Evolutionary conservation across 2,329 filamentous ascomycete species (phyloP).

Genomic region (Fusarium chlamydosporum): DNA sequence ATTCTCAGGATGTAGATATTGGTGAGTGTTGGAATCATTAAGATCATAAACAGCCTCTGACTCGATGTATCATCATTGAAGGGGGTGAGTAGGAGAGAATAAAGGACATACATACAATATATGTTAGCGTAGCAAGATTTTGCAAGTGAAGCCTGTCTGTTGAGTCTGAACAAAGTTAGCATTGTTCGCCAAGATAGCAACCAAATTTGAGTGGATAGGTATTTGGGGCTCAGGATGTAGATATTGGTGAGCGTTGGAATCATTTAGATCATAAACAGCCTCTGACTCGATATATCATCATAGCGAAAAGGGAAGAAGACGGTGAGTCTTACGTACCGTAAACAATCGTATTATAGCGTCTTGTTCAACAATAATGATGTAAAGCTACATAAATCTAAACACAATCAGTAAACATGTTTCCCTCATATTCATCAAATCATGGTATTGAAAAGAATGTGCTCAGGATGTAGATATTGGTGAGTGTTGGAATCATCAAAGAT

Average conservation of each 20-base stretch:
- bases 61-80: constrained; percentile 58
- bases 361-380: neutral
- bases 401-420: constrained; percentile 16
- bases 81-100: neutral
- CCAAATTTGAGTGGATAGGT: neutral
- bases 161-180: constrained; percentile 1
- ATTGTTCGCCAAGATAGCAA: neutral
- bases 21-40: constrained; percentile 58
- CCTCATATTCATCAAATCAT: constrained; percentile 1
- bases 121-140: neutral
- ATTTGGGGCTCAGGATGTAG: constrained; percentile 41
- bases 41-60: constrained; percentile 66
- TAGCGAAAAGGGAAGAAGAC: constrained; percentile 38
- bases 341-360: neutral
- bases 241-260: constrained; percentile 56
- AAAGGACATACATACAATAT: constrained; percentile 3
- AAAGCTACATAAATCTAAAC: constrained; percentile 4
- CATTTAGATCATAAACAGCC: constrained; percentile 59
- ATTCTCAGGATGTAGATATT: constrained; percentile 47
- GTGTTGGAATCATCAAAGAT: constrained; percentile 42
- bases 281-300: constrained; percentile 55
- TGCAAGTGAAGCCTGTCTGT: neutral
- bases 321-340: constrained; percentile 44
- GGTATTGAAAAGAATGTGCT: constrained; percentile 6
- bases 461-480: constrained; percentile 52